A percentile compares a stretch with the other conserved stretches of the same genome.
These are phyloP conservation scores for Wallacemonas sp. DNA, from an alignment of 208 protist genomes.

Conservation along the genomic window DNA sequence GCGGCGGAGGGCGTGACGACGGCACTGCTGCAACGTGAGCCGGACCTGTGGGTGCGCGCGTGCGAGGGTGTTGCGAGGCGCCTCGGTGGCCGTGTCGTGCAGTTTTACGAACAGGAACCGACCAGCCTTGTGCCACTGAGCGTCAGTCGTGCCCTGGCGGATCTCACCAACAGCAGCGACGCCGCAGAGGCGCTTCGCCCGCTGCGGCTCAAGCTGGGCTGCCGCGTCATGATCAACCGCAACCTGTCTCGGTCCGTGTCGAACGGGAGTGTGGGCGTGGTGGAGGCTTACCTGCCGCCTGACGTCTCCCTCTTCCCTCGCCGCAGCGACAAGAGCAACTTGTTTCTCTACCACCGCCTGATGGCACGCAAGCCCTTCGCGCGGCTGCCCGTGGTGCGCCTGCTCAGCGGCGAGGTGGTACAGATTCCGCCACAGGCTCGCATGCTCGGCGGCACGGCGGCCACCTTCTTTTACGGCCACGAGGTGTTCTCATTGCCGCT, in stretches of 20 bases:
- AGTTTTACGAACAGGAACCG: conserved; percentile 51
- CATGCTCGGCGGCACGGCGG: conserved; percentile 59
- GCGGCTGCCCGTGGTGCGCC: conserved; percentile 75
- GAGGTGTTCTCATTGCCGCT: conserved; percentile 77
- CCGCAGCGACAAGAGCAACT: conserved; percentile 16
- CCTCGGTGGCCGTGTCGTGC: conserved; percentile 38
- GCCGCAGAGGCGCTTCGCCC: conserved; percentile 55
- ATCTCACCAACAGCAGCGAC: conserved; percentile 37
- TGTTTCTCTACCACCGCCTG: conserved; percentile 24
- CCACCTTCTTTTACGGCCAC: conserved; percentile 83
- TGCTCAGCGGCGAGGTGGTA: conserved; percentile 71
- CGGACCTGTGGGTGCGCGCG: conserved; percentile 40
- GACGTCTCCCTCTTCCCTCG: conserved; percentile 70
- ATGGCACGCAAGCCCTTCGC: conserved; percentile 37
- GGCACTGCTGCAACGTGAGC: neutral
- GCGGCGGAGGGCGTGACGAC: neutral
- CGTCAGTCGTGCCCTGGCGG: conserved; percentile 63
- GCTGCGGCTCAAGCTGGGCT: conserved; percentile 82
- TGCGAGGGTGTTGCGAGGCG: conserved; percentile 33
- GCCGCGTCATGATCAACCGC: conserved; percentile 88
- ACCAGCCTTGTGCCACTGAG: conserved; percentile 51
- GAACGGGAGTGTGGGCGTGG: conserved; percentile 86
- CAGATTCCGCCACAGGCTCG: conserved; percentile 72
- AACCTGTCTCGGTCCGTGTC: conserved; percentile 87
- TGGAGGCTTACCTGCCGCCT: conserved; percentile 79